These are phyloP conservation scores for Diaporthe ampelina DNA, from an alignment of 2,329 filamentous ascomycete genomes.

Conservation along the genomic window DNA sequence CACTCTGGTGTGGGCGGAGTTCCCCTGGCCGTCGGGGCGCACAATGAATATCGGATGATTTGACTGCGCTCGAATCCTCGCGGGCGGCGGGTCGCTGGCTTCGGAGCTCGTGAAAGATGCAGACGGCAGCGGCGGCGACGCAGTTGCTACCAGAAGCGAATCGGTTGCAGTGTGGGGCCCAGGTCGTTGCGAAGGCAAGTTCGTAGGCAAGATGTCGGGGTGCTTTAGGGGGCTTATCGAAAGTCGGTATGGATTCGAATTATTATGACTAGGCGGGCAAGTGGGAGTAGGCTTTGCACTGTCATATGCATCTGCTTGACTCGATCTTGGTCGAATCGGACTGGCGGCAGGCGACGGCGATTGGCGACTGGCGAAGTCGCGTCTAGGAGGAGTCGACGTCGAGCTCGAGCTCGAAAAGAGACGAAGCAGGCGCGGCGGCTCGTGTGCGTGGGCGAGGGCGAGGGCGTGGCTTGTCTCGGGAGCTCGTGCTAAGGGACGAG, in stretches of 20 bases:
- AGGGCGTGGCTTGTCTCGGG: constrained; percentile 21
- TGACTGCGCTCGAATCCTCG: neutral
- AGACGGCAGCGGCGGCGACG: neutral
- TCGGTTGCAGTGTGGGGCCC: constrained; percentile 27
- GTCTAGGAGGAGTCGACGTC: constrained; percentile 24
- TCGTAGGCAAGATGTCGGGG: constrained; percentile 2
- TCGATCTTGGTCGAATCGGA: constrained; percentile 23
- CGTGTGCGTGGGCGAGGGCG: neutral
- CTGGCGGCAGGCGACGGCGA: neutral
- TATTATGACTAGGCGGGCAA: constrained; percentile 34
- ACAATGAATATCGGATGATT: constrained; percentile 29
- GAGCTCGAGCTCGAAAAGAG: constrained; percentile 7
- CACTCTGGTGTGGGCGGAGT: constrained; percentile 13
- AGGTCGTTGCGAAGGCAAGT: constrained; percentile 2
- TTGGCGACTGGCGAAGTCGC: constrained; percentile 9
- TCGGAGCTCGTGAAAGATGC: constrained; percentile 1
- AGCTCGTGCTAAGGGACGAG: constrained; percentile 33
- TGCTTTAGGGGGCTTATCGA: neutral
- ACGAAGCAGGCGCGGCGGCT: constrained; percentile 14
- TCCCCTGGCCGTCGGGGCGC: constrained; percentile 29
- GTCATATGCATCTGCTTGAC: constrained; percentile 33
- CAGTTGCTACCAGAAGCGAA: constrained; percentile 19
- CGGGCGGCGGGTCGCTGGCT: neutral
- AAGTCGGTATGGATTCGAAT: constrained; percentile 27
- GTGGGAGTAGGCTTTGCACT: neutral